Percentiles rank a stretch among this genome's conserved stretches.
Conservation (phyloP, 2,329 filamentous ascomycete genomes). For the Claviceps paspali region DNA sequence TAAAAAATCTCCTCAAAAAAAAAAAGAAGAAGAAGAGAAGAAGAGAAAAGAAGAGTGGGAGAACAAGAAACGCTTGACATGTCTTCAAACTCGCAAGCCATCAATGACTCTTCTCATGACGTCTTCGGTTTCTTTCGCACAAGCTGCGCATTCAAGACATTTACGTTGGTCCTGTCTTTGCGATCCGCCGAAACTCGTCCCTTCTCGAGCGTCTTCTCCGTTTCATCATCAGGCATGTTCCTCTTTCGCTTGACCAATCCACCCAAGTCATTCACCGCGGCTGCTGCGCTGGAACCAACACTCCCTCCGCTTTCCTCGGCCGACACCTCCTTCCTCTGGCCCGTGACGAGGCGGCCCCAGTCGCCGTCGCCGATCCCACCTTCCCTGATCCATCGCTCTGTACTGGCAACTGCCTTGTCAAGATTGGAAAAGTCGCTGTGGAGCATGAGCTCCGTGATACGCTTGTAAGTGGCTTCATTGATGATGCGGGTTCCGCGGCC, state of each 20-base stretch:
- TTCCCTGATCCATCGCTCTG: conserved; percentile 55
- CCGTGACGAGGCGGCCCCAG: conserved; percentile 38
- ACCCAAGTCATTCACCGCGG: conserved; percentile 30
- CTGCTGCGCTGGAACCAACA: background rate
- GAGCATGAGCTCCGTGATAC: conserved; percentile 53
- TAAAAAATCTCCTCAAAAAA: too few species aligned
- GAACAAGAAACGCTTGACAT: too few species aligned
- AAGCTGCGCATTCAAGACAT: conserved; percentile 33
- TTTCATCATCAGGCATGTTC: too few species aligned
- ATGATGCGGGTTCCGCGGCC: conserved; percentile 51
- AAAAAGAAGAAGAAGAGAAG: too few species aligned
- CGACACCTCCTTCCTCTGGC: conserved; percentile 17
- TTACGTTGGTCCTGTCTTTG: conserved; percentile 29
- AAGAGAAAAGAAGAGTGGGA: too few species aligned
- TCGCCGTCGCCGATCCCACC: conserved; percentile 34
- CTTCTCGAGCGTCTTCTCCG: conserved; percentile 43
- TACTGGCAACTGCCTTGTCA: conserved; percentile 47
- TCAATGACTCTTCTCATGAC: too few species aligned
- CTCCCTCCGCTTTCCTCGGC: background rate
- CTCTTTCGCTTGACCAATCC: conserved; percentile 33
- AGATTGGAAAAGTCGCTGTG: conserved; percentile 58
- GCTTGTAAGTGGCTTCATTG: conserved; percentile 48
- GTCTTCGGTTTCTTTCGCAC: conserved; percentile 43
- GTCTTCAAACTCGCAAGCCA: too few species aligned
- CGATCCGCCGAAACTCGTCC: conserved; percentile 11